phyloP scores from a whole-genome alignment of 495 filamentous ascomycete species.

The Saxophila tyrrhenica region DNA sequence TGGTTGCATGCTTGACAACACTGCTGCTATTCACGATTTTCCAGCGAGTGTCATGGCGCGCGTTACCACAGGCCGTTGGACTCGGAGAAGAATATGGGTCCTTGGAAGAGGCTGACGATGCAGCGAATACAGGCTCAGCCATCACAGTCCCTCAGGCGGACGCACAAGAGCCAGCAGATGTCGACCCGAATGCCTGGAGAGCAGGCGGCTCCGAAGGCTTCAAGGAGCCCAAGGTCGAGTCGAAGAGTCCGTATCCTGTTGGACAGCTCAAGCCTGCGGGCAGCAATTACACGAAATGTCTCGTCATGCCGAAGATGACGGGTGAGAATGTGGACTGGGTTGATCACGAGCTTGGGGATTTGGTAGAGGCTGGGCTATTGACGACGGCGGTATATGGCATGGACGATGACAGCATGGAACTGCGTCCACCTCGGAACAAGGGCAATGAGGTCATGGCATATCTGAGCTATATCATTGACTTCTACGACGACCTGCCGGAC shows the following conservation, averaged over 20 bases:
- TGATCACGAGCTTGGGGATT: conserved; percentile 39
- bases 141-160: conserved; percentile 4
- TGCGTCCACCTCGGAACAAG: conserved; percentile 61
- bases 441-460: conserved; percentile 71
- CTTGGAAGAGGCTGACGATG: not conserved
- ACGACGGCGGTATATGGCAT: conserved; percentile 53
- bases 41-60: conserved; percentile 8
- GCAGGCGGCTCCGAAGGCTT: not conserved
- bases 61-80: conserved; percentile 10
- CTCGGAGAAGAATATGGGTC: conserved; percentile 7
- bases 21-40: conserved; percentile 9
- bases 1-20: conserved; percentile 6
- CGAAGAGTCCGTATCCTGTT: conserved; percentile 12
- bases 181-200: not conserved
- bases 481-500: conserved; percentile 58
- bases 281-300: conserved; percentile 32
- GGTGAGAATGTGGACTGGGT: conserved; percentile 54
- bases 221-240: conserved; percentile 18
- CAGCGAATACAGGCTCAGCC: not conserved
- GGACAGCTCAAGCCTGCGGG: conserved; percentile 20
- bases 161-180: not conserved
- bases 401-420: conserved; percentile 46
- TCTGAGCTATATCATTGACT: conserved; percentile 58
- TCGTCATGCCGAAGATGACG: conserved; percentile 49
- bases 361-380: conserved; percentile 24